These are phyloP conservation scores for Tritrichomonas foetus DNA, from an alignment of 208 protist species.

Conservation along the genomic window DNA sequence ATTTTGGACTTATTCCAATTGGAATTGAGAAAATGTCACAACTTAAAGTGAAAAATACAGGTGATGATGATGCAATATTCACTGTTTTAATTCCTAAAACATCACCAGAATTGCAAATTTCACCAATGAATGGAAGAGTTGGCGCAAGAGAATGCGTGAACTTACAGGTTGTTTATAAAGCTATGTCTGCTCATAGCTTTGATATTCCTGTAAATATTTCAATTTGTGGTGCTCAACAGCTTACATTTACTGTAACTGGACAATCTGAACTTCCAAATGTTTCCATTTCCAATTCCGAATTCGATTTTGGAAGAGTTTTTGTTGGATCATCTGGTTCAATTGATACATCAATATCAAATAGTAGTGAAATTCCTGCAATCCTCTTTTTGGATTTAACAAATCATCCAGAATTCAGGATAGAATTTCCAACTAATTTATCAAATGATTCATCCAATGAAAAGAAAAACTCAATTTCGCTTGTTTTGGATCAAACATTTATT, in stretches of 20 bases:
- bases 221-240: background rate
- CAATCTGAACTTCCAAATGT: background rate
- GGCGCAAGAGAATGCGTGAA: background rate
- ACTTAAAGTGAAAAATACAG: background rate
- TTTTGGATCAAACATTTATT: no score
- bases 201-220: background rate
- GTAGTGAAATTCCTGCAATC: background rate
- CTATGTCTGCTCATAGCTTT: background rate
- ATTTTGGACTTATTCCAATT: background rate
- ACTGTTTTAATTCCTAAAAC: background rate
- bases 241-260: background rate
- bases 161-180: background rate
- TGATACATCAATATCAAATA: background rate
- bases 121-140: background rate
- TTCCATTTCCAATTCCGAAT: background rate
- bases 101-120: background rate
- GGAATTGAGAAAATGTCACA: background rate
- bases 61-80: background rate
- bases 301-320: background rate
- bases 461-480: background rate
- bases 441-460: background rate
- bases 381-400: background rate
- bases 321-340: background rate
- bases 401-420: background rate
- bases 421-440: background rate